A percentile compares a stretch with the other conserved stretches of the same genome.
Conservation (phyloP, 345 rosid species). For the Euphorbia pulcherrima region DNA sequence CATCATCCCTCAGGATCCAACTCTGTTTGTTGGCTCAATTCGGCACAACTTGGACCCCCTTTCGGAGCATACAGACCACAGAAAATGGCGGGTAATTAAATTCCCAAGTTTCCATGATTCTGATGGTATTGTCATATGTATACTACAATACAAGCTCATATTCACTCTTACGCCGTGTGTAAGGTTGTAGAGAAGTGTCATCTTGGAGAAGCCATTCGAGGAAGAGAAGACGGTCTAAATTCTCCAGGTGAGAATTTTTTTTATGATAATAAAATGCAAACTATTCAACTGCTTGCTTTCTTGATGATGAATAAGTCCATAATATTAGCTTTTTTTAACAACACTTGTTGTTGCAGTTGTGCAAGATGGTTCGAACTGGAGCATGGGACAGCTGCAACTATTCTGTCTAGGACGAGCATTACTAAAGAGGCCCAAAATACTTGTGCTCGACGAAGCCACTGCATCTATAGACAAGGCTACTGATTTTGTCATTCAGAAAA, state of each 20-base stretch:
- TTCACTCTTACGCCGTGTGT: not conserved
- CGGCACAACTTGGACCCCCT: constrained; percentile 32
- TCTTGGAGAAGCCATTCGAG: constrained; percentile 33
- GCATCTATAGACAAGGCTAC: constrained; percentile 30
- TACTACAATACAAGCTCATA: not conserved
- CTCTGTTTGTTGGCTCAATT: constrained; percentile 22
- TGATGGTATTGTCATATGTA: not conserved
- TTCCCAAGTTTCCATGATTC: no score
- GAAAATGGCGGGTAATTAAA: constrained; percentile 56
- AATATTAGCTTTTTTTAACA: no score
- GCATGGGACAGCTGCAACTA: constrained; percentile 21
- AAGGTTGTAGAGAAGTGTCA: constrained; percentile 46
- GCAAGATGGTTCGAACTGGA: constrained; percentile 26
- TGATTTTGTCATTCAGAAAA: constrained; percentile 27
- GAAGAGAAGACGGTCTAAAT: constrained; percentile 35
- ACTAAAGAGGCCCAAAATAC: constrained; percentile 21
- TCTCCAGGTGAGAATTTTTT: constrained; percentile 30
- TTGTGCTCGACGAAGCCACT: constrained; percentile 37
- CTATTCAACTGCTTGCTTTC: no score
- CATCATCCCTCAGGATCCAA: constrained; percentile 20
- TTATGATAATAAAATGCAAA: no score
- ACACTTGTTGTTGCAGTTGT: constrained; percentile 14
- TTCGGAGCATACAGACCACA: constrained; percentile 28
- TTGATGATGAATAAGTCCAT: no score
- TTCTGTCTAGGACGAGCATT: constrained; percentile 26